Evolutionary conservation across 1,284 basidiomycete genomes (phyloP), one percentile per base, ranked within the genome.

Genomic region (Tremellales sp.): DNA sequence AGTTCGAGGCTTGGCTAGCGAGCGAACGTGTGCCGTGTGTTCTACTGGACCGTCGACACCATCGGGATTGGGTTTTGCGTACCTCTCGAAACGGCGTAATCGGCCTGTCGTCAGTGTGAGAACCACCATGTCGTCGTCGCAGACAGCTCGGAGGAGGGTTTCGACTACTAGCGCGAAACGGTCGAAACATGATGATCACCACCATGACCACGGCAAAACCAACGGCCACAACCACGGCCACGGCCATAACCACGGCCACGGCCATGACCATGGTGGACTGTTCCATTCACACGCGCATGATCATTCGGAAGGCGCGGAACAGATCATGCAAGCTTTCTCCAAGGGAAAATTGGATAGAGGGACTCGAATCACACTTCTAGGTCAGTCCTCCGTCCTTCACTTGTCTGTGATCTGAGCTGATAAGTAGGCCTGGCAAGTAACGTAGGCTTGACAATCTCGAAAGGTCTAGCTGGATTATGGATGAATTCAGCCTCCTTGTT

Each of bases 401-500:
- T 10, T 29, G 12, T 35, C 12, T 37, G 24, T 26, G 19, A 40
- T 11, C 10, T 40, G 41, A 22, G n/a, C 24, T 35, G 21, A 27
- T 31, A 15, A 12, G 19, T 69, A 57, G 94, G 94, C 1, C 78
- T 98, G n/a, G 81, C 82, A 37, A 80, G 85, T 44, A 98, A 97
- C 66, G 77, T 97, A 25, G 83, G 79, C 1, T 76, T 98, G 52
- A 96, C 91, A 0, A 77, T 78, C 12, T 78, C 84, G 24, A 98
- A 98, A 71, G 93, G 91, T 23, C 65, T 81, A 10, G 91, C 89
- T 48, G 87, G 90, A 47, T 85, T 87, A 81, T 86, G 62, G 57
- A 74, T 78, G 81, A 90, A 97, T 68, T 92, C 89, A 5, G 91
- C 93, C 2, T 85, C 89, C 1, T 76, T 98, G 44, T 79, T 98